Base-by-base conservation (phyloP, 2,329 filamentous ascomycete genomes). In the Whalleya microplaca region DNA sequence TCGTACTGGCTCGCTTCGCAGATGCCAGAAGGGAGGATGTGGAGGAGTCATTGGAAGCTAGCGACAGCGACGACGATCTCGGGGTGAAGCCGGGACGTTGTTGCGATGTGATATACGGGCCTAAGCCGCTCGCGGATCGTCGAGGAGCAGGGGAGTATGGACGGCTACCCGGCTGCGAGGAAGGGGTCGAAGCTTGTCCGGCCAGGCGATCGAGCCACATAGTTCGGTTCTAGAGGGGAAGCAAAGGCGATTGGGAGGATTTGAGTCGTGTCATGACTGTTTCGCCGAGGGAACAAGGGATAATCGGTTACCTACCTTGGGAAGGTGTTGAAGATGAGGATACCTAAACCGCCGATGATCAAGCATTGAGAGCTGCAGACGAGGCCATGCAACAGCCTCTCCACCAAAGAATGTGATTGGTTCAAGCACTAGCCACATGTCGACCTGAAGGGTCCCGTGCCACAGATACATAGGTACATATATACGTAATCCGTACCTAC, bases 171-270 rank as follows among this genome's bases (percentile, higher is more conserved):
- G 86, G 77, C 69, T 85, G 80, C 53, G 69, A 55, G 23, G 69
- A 64, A n/a, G 86, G 84, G 56, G 85, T 85, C 61, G 84, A 86
- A 55, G 87, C 83, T 73, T 89, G 87, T 67, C 83, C 86, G 63
- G 89, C 88, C 64, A 96, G 86, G 72, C 92, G 89, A 78, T 96
- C 92, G 71, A 96, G 86, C 92, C 92, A 96, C 91, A 96, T 96
- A 67, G 67, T 75, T 57, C 55, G 67, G 67, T 75, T 57, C 55
- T 54, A 54, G 37, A 41, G 40, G 43, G 44, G 21, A n/a, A 51
- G 20, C 58, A 53, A 23, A 59, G 56, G 59, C 63, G 62, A 55
- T 46, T 23, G 62, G 23, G 51, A 56, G 51, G 45, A 45, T 43
- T 53, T 49, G 23, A 51, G 29, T 41, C 53, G 55, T 48, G 55